Base-by-base conservation (phyloP, 371 early-diverging fungal species). In the Mortierella sp. region DNA sequence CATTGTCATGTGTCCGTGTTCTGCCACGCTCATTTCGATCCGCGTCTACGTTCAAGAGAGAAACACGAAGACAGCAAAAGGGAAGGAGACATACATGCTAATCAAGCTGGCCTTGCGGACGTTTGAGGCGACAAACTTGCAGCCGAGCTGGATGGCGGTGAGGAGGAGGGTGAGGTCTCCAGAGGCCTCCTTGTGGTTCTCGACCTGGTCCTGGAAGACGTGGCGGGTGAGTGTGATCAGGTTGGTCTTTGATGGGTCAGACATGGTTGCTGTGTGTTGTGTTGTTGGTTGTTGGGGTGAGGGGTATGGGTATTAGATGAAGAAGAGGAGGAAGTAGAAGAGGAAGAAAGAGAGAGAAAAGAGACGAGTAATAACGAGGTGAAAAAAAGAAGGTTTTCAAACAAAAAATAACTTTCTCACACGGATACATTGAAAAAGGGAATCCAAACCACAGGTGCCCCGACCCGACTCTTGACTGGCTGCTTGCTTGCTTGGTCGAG, bases 81-180 rank as follows among this genome's bases (percentile, higher is more conserved):
- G 37, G 43, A 61, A 1, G 37, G 10, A 5, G 19, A 70, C 95
- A 89, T 93, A 97, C 97, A 99, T 92, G 89, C 98, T 97, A 86
- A 98, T 91, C 53, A 99, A 92, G 82, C 98, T 96, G 71, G 99
- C 98, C 91, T 98, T 98, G 83, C 98, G 94, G 79, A 99, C 98
- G 74, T 96, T 96, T 80, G 97, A 95, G 78, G 97, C 96, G 72
- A 99, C 98, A 90, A 98, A 98, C 89, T 98, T 99, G 93, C 98
- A 98, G 54, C 98, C 98, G 75, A 97, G 92, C 87, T 97, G 97
- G 88, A 99, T 96, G 37, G 98, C 92, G 73, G 93, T 92, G 80
- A 99, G 92, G 26, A 98, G 93, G 31, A 98, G 88, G 40, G 97
- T 96, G 78, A 99, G 93, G 90, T 99, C 98, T 83, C 99, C 99